These are phyloP conservation scores for Mycena latifolia DNA, from an alignment of 768 basidiomycete genomes.

Conservation along the genomic window DNA sequence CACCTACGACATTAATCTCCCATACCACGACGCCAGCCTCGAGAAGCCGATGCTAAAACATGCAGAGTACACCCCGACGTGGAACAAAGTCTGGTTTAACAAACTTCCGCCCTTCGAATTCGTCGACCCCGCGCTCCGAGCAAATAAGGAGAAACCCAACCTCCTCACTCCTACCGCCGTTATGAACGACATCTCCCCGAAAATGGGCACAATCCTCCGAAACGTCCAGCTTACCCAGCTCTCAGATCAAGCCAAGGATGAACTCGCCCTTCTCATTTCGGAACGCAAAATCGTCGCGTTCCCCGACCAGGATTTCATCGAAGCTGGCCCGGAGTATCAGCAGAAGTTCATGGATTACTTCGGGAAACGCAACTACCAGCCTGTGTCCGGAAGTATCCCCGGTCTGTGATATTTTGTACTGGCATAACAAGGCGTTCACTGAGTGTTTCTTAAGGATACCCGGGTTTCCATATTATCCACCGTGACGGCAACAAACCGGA, in stretches of 20 bases:
- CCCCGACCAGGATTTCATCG: constrained; percentile 36
- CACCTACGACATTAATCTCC: constrained; percentile 38
- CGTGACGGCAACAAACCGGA: constrained; percentile 38
- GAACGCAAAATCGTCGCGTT: constrained; percentile 38
- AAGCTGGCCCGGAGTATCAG: constrained; percentile 32
- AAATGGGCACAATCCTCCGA: too few relatives aligned
- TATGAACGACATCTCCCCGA: too few relatives aligned
- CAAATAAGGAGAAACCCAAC: too few relatives aligned
- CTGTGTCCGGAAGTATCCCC: too few relatives aligned
- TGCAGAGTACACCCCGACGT: too few relatives aligned
- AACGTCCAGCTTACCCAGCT: constrained; percentile 29
- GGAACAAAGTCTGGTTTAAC: too few relatives aligned
- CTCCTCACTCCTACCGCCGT: too few relatives aligned
- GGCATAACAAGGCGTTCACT: not conserved
- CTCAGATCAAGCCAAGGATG: constrained; percentile 31
- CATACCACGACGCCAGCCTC: constrained; percentile 29
- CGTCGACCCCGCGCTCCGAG: too few relatives aligned
- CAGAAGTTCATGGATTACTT: too few relatives aligned
- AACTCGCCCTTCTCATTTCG: constrained; percentile 36
- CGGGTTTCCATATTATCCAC: constrained; percentile 39
- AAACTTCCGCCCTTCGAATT: too few relatives aligned
- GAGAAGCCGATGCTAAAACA: constrained; percentile 25
- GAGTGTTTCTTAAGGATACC: constrained; percentile 23
- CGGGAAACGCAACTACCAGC: too few relatives aligned
- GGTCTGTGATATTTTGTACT: not conserved